These are phyloP conservation scores for Hirschioporus abietinus DNA, from an alignment of 768 basidiomycete genomes.

Conservation along the genomic window DNA sequence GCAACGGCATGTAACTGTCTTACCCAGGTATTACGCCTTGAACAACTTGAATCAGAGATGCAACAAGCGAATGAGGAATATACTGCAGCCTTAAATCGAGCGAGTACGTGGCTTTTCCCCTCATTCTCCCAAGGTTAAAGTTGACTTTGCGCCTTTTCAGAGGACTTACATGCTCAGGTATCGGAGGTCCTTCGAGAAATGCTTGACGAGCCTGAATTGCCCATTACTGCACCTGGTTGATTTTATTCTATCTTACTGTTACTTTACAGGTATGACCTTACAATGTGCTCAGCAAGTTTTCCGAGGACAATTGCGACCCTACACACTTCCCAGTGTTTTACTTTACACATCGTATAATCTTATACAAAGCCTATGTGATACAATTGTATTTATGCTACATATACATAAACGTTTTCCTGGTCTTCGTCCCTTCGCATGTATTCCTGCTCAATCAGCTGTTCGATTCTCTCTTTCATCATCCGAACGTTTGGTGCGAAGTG, in stretches of 20 bases:
- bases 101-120: conserved; percentile 48
- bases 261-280: neutral
- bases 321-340: neutral
- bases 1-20: conserved; percentile 3
- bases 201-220: conserved; percentile 47
- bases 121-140: neutral
- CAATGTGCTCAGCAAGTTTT: too few species aligned
- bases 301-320: too few species aligned
- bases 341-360: conserved; percentile 1
- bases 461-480: conserved; percentile 81
- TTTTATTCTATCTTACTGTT: neutral
- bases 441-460: conserved; percentile 77
- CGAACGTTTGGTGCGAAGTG: conserved; percentile 84
- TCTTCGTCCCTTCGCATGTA: conserved; percentile 75
- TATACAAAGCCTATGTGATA: neutral
- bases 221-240: conserved; percentile 16
- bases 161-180: conserved; percentile 54
- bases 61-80: conserved; percentile 72
- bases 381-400: conserved; percentile 54
- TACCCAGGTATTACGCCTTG: conserved; percentile 57
- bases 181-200: conserved; percentile 52
- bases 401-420: conserved; percentile 68
- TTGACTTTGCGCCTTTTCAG: conserved; percentile 25
- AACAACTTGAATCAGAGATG: conserved; percentile 67
- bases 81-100: conserved; percentile 59